Percentiles rank a stretch among this genome's conserved stretches.
phyloP scores from a whole-genome alignment of 805 yeast species.

The Candida peoriensis region DNA sequence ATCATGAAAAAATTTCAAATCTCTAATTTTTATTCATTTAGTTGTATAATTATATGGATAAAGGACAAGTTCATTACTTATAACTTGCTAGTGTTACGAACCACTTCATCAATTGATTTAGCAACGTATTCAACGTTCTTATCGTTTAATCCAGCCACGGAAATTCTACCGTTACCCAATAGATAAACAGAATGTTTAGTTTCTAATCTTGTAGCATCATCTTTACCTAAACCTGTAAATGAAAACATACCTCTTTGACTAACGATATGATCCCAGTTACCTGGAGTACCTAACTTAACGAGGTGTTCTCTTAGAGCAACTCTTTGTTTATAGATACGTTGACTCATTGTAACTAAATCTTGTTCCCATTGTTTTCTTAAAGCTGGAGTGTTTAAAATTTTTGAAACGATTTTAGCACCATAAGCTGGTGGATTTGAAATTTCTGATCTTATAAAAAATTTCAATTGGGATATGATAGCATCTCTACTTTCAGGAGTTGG shows the following conservation, averaged over 20 bases:
- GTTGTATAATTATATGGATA: no score
- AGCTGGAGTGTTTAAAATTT: conserved; percentile 61
- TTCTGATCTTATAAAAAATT: conserved; percentile 73
- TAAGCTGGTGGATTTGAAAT: conserved; percentile 93
- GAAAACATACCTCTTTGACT: conserved; percentile 96
- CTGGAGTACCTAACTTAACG: conserved; percentile 68
- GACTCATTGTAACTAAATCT: conserved; percentile 83
- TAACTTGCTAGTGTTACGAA: conserved; percentile 28
- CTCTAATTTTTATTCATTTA: no score
- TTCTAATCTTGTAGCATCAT: conserved; percentile 75
- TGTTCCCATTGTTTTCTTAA: conserved; percentile 75
- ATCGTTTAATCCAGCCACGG: conserved; percentile 88
- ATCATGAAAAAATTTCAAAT: no score
- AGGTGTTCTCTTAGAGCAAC: conserved; percentile 55
- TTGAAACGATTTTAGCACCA: conserved; percentile 87
- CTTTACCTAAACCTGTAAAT: conserved; percentile 77
- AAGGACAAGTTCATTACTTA: no score
- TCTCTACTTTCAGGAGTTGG: conserved; percentile 39
- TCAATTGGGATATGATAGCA: conserved; percentile 72
- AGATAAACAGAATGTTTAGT: conserved; percentile 76
- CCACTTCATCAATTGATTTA: conserved; percentile 74
- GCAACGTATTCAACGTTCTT: conserved; percentile 77
- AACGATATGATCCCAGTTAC: conserved; percentile 87
- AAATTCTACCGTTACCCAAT: conserved; percentile 81
- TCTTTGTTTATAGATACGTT: conserved; percentile 81